Base-by-base conservation (phyloP, 2,329 filamentous ascomycete species). In the Penicillium sp. region DNA sequence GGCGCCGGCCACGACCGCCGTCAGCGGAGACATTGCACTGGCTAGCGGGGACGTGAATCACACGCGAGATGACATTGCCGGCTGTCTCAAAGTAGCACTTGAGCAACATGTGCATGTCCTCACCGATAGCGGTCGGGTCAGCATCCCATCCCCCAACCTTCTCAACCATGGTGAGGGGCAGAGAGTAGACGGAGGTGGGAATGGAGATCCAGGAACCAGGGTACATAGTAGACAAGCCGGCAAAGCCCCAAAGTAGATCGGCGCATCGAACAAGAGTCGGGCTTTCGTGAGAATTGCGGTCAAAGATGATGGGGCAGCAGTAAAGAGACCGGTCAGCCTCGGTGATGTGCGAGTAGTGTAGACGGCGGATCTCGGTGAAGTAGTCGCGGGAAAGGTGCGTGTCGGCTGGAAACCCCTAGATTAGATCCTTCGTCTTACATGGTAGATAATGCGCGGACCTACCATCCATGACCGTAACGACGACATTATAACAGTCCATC, bases 21-120 rank as follows among this genome's bases (percentile, higher is more conserved):
- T 85, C 84, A 46, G 85, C 87, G 52, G 85, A 86, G 54, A 91
- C 87, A 68, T 91, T 91, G 76, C 84, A 90, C 73, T 91, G 89
- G 76, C 88, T 91, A 60, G 90, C 87, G 2, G 89, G 88, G 62
- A 86, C 88, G 67, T 88, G 79, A 33, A 92, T 82, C 3, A 88
- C 85, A 52, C 84, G 82, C 51, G 84, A 84, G 13, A 86, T 87
- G 57, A 91, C 72, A 71, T 90, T 87, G 3, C 89, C 89, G 63
- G 89, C 89, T 19, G 90, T 82, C 0, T 88, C 87, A 65, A 91
- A 91, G 78, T 91, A 91, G 73, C 88, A 91, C 80, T 91, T 91
- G 64, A 91, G 81, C 71, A 89, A 89, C 89, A 91, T 91, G 78
- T 92, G 89, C 70, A 91, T 76, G 70, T 91, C 89, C 75, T 92